phyloP scores from a whole-genome alignment of 768 basidiomycete genomes.

The Amanita molliuscula region DNA sequence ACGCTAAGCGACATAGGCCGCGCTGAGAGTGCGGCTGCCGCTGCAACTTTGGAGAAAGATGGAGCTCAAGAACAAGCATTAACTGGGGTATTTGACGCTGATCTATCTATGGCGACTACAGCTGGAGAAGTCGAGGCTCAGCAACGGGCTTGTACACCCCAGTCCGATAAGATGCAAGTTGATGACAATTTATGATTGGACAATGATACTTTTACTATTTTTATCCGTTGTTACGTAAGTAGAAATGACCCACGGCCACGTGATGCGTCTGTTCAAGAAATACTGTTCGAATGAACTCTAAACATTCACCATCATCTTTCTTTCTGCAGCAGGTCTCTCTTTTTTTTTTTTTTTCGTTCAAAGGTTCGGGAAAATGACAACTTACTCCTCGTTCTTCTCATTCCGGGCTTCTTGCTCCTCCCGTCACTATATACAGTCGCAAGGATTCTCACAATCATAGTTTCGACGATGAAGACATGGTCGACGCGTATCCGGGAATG shows the following conservation, averaged over 20 bases:
- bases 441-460: background rate
- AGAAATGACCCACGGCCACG: background rate
- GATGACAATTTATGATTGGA: background rate
- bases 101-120: background rate
- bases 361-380: conserved; percentile 17
- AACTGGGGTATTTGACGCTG: background rate
- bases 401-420: conserved; percentile 58
- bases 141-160: background rate
- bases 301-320: background rate
- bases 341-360: conserved; percentile 1
- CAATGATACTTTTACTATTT: background rate
- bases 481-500: background rate
- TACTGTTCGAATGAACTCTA: background rate
- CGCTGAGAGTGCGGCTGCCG: background rate
- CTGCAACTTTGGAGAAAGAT: background rate
- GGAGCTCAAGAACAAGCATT: background rate
- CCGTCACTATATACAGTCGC: background rate
- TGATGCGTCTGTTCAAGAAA: background rate
- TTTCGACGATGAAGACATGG: conserved; percentile 2
- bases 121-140: background rate
- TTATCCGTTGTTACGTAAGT: background rate
- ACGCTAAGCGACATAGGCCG: conserved; percentile 1
- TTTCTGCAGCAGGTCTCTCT: background rate
- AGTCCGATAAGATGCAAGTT: background rate
- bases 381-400: conserved; percentile 62